Percentiles rank a stretch among this genome's conserved stretches.
Conservation (phyloP, 1,139 yeast species). For the Suhomyces kunorum region DNA sequence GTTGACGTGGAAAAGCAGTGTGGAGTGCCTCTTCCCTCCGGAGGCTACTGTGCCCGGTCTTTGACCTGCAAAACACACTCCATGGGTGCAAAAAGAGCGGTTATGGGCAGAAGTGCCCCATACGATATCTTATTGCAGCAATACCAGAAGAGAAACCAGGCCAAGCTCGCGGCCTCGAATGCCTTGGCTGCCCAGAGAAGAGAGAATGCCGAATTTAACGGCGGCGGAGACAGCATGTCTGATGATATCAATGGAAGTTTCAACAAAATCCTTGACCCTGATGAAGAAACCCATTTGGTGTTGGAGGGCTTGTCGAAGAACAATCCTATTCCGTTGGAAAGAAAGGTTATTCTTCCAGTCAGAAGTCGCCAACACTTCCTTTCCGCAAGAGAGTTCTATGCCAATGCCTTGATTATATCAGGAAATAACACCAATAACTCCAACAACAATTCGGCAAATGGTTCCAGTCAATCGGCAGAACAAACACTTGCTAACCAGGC, state of each 20-base stretch:
- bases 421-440: constrained; percentile 27
- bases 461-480: constrained; percentile 24
- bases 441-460: constrained; percentile 18
- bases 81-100: constrained; percentile 97
- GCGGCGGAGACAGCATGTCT: constrained; percentile 25
- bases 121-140: constrained; percentile 86
- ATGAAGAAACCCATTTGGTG: constrained; percentile 92
- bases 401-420: constrained; percentile 53
- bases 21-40: constrained; percentile 91
- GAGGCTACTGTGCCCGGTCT: constrained; percentile 92
- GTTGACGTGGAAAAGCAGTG: constrained; percentile 95
- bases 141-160: constrained; percentile 90
- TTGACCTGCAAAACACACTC: constrained; percentile 96
- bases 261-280: constrained; percentile 56
- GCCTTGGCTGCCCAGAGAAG: constrained; percentile 61
- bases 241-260: constrained; percentile 24
- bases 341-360: constrained; percentile 70
- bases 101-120: constrained; percentile 88
- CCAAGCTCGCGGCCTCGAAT: constrained; percentile 80
- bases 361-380: constrained; percentile 70
- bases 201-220: constrained; percentile 47
- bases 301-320: constrained; percentile 87
- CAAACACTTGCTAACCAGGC: constrained; percentile 53
- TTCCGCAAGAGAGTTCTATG: constrained; percentile 82
- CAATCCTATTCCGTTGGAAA: constrained; percentile 79